Percentiles rank a stretch among this genome's conserved stretches.
Evolutionary conservation across 2,329 filamentous ascomycete species (phyloP).

Genomic region (Calonectria montana): DNA sequence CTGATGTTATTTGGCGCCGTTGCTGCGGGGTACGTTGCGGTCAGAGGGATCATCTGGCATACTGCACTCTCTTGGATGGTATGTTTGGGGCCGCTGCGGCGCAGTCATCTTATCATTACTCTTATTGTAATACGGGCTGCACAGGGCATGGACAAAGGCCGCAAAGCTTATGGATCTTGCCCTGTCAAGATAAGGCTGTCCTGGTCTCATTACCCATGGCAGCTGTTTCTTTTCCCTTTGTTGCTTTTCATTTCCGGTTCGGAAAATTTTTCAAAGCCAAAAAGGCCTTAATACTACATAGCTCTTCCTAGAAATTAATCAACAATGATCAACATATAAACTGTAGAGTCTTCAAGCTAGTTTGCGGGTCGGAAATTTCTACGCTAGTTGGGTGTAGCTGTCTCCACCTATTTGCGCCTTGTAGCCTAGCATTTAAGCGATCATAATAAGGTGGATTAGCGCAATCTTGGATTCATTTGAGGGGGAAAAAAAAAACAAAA

Average conservation of each 20-base stretch:
- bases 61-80: neutral
- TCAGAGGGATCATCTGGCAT: neutral
- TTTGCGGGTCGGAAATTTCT: neutral
- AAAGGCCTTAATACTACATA: neutral
- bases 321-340: neutral
- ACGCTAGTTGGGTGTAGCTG: neutral
- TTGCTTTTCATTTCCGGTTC: neutral
- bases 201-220: neutral
- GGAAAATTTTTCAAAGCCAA: neutral
- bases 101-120: slow-evolving; percentile 1
- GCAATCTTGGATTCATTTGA: neutral
- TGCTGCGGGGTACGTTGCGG: slow-evolving; percentile 1
- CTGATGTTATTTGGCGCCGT: neutral
- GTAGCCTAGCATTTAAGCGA: neutral
- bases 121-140: neutral
- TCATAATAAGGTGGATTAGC: neutral
- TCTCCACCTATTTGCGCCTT: neutral
- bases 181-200: neutral
- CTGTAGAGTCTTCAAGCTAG: neutral
- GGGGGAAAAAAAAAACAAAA: too few species aligned
- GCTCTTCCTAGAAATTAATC: neutral
- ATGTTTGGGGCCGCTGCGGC: neutral
- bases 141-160: neutral
- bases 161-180: neutral
- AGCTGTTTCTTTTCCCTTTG: neutral